Conservation (phyloP, 192 early-diverging fungal genomes). For the Spinellus fusiger region DNA sequence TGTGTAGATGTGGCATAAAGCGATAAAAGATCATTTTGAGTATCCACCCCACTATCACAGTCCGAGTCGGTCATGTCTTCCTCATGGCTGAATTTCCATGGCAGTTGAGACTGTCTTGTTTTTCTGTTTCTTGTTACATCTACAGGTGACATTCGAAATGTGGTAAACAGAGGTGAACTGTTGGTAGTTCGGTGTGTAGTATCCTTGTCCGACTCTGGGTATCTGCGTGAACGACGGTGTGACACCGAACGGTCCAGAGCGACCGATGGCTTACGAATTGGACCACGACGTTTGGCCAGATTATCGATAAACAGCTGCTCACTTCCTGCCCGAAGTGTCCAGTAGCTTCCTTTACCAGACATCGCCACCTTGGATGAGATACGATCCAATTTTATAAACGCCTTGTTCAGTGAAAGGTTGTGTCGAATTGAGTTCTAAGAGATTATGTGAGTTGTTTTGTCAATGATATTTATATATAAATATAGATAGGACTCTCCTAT, state of each 20-base stretch:
- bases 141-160: conserved; percentile 12
- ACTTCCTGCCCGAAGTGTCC: conserved; percentile 40
- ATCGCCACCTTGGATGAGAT: conserved; percentile 43
- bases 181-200: neutral
- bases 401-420: conserved; percentile 79
- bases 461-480: neutral
- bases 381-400: conserved; percentile 71
- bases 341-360: conserved; percentile 59
- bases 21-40: neutral
- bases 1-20: neutral
- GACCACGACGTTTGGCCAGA: conserved; percentile 10
- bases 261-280: neutral
- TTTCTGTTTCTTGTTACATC: neutral
- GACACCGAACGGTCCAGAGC: neutral
- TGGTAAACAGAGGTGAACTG: conserved; percentile 15
- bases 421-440: conserved; percentile 86
- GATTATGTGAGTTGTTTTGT: conserved; percentile 2
- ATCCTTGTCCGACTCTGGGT: neutral
- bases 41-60: conserved; percentile 7
- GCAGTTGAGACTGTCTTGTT: neutral
- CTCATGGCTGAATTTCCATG: neutral
- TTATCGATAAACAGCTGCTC: conserved; percentile 28
- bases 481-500: neutral
- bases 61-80: neutral
- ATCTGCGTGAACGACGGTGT: neutral